phyloP scores from a whole-genome alignment of 2,329 filamentous ascomycete genomes.

The Aspergillus brunneoviolaceus region DNA sequence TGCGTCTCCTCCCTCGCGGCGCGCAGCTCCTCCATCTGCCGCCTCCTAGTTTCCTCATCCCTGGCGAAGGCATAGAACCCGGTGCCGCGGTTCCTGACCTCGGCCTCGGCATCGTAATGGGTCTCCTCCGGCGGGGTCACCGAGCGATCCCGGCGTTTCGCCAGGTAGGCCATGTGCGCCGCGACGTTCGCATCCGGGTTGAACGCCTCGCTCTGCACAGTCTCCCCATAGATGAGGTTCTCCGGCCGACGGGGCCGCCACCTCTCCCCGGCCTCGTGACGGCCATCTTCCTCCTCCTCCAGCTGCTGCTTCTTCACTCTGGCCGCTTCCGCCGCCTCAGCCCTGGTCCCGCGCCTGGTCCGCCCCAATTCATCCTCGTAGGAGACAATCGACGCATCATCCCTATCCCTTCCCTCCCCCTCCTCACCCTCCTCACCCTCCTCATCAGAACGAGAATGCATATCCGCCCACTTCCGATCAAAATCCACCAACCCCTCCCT shows the following conservation, averaged over 20 bases:
- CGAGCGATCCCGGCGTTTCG: constrained; percentile 73
- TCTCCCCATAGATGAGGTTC: constrained; percentile 79
- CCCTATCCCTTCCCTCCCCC: constrained; percentile 42
- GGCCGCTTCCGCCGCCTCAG: constrained; percentile 65
- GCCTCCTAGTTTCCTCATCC: constrained; percentile 64
- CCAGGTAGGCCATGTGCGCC: constrained; percentile 74
- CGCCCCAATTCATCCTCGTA: constrained; percentile 92
- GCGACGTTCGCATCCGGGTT: constrained; percentile 65
- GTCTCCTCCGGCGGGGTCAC: constrained; percentile 74
- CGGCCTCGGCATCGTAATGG: constrained; percentile 82
- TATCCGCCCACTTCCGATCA: constrained; percentile 90
- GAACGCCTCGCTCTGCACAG: constrained; percentile 81
- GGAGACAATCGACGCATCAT: constrained; percentile 68
- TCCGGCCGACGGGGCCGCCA: constrained; percentile 57
- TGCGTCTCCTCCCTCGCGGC: constrained; percentile 69
- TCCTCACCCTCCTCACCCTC: constrained; percentile 35
- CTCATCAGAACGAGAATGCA: constrained; percentile 40
- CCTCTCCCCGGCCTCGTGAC: constrained; percentile 18
- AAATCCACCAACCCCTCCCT: constrained; percentile 75
- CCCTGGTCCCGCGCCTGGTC: constrained; percentile 68
- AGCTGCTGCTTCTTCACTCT: constrained; percentile 44
- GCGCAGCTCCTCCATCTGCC: constrained; percentile 75
- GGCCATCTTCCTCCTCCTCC: constrained; percentile 19
- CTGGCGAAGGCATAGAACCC: constrained; percentile 89
- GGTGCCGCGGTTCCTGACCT: constrained; percentile 83